phyloP scores from a whole-genome alignment of 495 filamentous ascomycete genomes.

The Aspergillus indologenus region DNA sequence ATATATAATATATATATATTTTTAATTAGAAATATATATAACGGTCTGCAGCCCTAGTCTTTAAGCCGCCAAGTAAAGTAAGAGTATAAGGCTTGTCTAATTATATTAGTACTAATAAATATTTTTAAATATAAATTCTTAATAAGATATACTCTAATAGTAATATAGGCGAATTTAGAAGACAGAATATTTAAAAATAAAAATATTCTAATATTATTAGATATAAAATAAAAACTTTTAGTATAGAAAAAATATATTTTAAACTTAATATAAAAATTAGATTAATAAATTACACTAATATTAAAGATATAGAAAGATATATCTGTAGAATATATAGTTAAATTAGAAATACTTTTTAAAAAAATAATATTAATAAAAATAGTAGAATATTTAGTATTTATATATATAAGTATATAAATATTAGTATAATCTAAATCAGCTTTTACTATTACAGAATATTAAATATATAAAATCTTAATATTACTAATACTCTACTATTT shows the following conservation, averaged over 20 bases:
- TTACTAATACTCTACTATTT: background rate
- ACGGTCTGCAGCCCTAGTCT: no score
- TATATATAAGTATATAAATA: background rate
- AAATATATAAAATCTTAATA: no score
- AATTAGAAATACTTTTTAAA: background rate
- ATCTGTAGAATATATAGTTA: background rate
- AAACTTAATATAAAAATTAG: background rate
- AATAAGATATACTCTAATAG: background rate
- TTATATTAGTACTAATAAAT: constrained; percentile 1
- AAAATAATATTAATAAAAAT: background rate
- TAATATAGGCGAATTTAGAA: background rate
- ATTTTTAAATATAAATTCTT: background rate
- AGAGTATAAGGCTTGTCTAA: no score
- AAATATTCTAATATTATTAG: no score
- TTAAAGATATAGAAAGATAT: background rate
- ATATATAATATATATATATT: no score
- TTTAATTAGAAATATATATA: no score
- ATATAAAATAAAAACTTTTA: no score
- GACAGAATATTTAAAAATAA: no score
- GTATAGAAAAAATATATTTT: background rate
- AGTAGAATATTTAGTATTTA: background rate
- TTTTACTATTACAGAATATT: background rate
- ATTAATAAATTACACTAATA: background rate
- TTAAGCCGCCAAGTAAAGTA: no score
- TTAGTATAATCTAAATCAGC: background rate